phyloP scores from a whole-genome alignment of 768 basidiomycete genomes.

The Bullera alba region DNA sequence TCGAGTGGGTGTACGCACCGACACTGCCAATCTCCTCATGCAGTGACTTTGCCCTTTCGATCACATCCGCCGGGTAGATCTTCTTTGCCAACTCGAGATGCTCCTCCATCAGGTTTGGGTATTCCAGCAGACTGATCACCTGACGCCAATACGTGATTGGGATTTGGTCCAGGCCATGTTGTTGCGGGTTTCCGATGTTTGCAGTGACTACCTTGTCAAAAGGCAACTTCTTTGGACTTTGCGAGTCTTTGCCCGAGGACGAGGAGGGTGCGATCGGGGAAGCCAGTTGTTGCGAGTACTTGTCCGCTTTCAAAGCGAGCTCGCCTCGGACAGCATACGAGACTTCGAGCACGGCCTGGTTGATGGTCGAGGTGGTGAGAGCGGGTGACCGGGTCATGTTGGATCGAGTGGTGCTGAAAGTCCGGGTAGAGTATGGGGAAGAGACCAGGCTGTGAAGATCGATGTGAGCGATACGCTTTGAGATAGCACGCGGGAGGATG shows the following conservation, averaged over 20 bases:
- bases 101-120: conserved; percentile 71
- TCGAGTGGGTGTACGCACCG: conserved; percentile 92
- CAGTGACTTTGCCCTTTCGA: conserved; percentile 75
- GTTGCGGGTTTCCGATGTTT: conserved; percentile 98
- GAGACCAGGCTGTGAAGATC: too few species aligned
- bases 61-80: conserved; percentile 77
- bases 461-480: too few species aligned
- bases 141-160: conserved; percentile 89
- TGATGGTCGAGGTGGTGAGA: conserved; percentile 66
- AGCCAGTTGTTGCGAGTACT: conserved; percentile 61
- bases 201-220: conserved; percentile 85
- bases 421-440: too few species aligned
- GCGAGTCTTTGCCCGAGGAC: neutral
- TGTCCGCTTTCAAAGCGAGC: conserved; percentile 88
- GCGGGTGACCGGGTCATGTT: conserved; percentile 12
- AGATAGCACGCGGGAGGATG: too few species aligned
- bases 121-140: conserved; percentile 87
- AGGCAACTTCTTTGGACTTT: conserved; percentile 52
- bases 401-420: neutral
- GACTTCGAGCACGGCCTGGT: conserved; percentile 75
- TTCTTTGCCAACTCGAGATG: conserved; percentile 53
- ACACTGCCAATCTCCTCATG: conserved; percentile 78
- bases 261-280: neutral
- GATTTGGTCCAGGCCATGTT: conserved; percentile 84
- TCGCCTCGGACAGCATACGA: conserved; percentile 97